These are phyloP conservation scores for Prototheca cutis DNA, from an alignment of 163 green algal genomes.

Conservation along the genomic window DNA sequence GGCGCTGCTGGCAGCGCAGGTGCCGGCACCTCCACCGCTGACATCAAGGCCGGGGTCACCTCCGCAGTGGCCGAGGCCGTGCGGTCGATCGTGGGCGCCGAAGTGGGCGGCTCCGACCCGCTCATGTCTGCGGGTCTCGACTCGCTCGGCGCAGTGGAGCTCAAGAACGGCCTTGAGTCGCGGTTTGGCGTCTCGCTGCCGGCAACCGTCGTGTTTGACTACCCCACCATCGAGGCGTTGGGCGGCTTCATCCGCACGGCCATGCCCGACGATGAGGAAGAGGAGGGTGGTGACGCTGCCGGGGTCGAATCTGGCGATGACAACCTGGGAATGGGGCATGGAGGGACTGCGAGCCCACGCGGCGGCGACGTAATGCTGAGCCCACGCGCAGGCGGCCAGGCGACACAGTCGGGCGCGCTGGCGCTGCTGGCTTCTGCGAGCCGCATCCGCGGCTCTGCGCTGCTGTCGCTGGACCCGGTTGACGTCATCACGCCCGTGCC, in stretches of 20 bases:
- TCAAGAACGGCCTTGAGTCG: constrained; percentile 52
- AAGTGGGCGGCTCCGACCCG: constrained; percentile 29
- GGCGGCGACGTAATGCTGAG: neutral
- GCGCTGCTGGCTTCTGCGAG: constrained; percentile 11
- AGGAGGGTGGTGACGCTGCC: neutral
- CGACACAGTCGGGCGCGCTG: neutral
- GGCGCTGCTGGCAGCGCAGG: neutral
- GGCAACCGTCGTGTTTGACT: constrained; percentile 59
- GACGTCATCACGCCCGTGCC: constrained; percentile 36
- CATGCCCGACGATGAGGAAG: constrained; percentile 1
- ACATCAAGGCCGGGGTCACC: constrained; percentile 23
- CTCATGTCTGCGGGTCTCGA: constrained; percentile 78
- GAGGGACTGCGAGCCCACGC: neutral
- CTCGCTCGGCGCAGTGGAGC: constrained; percentile 49
- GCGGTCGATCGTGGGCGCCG: constrained; percentile 14
- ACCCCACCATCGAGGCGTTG: constrained; percentile 37
- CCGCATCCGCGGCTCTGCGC: constrained; percentile 6
- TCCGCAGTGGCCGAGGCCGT: constrained; percentile 21
- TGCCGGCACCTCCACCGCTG: neutral
- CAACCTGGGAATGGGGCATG: neutral
- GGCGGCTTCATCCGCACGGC: constrained; percentile 6
- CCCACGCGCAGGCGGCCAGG: no score
- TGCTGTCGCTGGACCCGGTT: neutral
- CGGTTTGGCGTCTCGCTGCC: constrained; percentile 43
- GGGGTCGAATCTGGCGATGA: neutral